phyloP scores from a whole-genome alignment of 345 rosid genomes.

The Moringa oleifera region DNA sequence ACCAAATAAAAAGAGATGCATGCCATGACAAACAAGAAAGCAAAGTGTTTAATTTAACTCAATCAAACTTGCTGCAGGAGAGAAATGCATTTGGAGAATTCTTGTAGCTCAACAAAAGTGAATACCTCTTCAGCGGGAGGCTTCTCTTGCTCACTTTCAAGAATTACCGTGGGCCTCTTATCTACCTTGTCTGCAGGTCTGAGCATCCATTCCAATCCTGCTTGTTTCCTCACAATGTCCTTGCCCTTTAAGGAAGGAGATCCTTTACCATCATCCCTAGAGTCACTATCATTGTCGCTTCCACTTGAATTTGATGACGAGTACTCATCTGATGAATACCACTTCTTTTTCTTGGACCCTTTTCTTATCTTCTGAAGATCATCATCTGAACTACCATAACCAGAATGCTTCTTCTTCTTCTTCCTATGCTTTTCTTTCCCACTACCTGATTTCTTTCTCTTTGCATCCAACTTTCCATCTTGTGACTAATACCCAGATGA shows the following conservation, averaged over 20 bases:
- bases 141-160: conserved; percentile 35
- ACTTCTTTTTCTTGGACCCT: conserved; percentile 42
- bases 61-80: too few relatives aligned
- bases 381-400: conserved; percentile 38
- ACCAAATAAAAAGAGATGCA: too few relatives aligned
- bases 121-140: conserved; percentile 50
- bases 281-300: conserved; percentile 23
- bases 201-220: conserved; percentile 91
- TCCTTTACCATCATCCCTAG: conserved; percentile 9
- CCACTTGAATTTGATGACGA: conserved; percentile 22
- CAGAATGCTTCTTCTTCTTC: conserved; percentile 27
- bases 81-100: not conserved
- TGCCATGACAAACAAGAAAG: not conserved
- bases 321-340: conserved; percentile 55
- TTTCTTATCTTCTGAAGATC: conserved; percentile 38
- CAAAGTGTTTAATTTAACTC: not conserved
- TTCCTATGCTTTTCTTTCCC: conserved; percentile 35
- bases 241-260: conserved; percentile 23
- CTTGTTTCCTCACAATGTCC: conserved; percentile 56
- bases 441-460: conserved; percentile 22
- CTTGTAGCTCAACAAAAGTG: not conserved
- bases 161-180: conserved; percentile 25
- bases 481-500: conserved; percentile 27
- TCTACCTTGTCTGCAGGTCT: conserved; percentile 45
- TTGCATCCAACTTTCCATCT: conserved; percentile 28